Evolutionary conservation across 108 stramenopile genomes (phyloP), one percentile per base, ranked within the genome.

Genomic region (Tribonema minus): DNA sequence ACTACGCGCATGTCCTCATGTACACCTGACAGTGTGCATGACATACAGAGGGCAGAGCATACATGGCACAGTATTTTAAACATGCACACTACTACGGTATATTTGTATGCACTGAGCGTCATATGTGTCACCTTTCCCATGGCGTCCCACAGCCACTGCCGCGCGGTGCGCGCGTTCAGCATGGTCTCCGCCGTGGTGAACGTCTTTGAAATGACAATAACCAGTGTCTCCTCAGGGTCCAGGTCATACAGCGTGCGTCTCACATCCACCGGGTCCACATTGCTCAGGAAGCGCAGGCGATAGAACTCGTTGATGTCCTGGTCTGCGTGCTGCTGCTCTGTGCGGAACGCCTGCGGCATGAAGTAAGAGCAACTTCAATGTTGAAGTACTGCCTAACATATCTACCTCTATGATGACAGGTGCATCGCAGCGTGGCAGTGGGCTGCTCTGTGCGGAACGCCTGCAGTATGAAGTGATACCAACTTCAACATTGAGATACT

Each of bases 141-240:
- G 72, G 92, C 92, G 73, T 95, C 93, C 91, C 92, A 90, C 40
- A 97, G 89, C 98, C 98, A 99, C 79, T 92, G 90, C 26, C 94
- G 87, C 91, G 95, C 91, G 1, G 94, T 95, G 12, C 92, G 76
- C 3, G 98, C 98, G 73, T 99, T 99, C 78, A 98, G 87, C 97
- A 99, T 98, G 36, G 98, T 99, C 86, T 99, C 98, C 1, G 97
- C 95, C 0, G 98, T 99, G 36, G 94, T 97, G 82, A 98, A 99
- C 6, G 96, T 96, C 85, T 99, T 99, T 63, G 91, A 92, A 0
- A 99, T 96, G 37, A 99, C 90, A 2, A 99, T 63, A 0, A 97
- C 68, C 31, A 82, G 66, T 15, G 81, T 82, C 61, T 74, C 72
- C 61, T 82, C 72, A 1, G 81, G 81, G 40, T 73, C 72, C 0